These are phyloP conservation scores for Cercospora beticola DNA, from an alignment of 2,329 filamentous ascomycete genomes.

Conservation along the genomic window DNA sequence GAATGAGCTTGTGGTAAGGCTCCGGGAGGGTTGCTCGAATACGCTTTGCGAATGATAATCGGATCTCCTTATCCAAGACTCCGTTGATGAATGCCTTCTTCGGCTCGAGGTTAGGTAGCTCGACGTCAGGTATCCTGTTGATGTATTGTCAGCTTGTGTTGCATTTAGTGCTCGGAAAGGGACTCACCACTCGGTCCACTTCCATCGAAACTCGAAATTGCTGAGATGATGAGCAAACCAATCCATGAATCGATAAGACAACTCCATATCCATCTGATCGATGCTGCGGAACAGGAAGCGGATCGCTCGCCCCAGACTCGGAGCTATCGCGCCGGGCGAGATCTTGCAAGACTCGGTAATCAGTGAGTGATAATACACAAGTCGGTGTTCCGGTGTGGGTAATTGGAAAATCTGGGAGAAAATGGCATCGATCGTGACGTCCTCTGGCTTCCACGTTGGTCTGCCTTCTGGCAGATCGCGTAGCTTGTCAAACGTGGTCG, in stretches of 20 bases:
- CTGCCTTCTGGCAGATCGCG: slow-evolving; percentile 63
- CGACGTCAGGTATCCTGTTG: slow-evolving; percentile 71
- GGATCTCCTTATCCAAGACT: slow-evolving; percentile 92
- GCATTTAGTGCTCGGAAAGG: neutral
- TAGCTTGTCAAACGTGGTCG: slow-evolving; percentile 87
- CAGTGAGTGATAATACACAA: slow-evolving; percentile 94
- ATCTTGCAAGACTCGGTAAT: slow-evolving; percentile 95
- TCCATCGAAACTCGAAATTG: slow-evolving; percentile 99
- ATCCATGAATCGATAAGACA: slow-evolving; percentile 84
- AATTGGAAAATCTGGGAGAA: slow-evolving; percentile 93
- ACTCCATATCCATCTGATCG: slow-evolving; percentile 80
- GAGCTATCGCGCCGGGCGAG: slow-evolving; percentile 92
- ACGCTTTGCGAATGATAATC: slow-evolving; percentile 90
- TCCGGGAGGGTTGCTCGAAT: slow-evolving; percentile 91
- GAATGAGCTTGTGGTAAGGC: slow-evolving; percentile 76
- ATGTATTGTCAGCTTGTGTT: neutral
- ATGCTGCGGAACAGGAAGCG: slow-evolving; percentile 83
- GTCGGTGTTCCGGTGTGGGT: slow-evolving; percentile 82
- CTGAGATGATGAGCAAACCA: slow-evolving; percentile 98
- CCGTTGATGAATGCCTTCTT: slow-evolving; percentile 92
- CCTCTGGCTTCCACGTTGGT: slow-evolving; percentile 94
- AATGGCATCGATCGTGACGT: slow-evolving; percentile 94
- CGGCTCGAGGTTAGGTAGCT: slow-evolving; percentile 73
- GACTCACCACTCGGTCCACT: slow-evolving; percentile 89
- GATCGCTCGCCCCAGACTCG: slow-evolving; percentile 88